Conservation (phyloP, 805 yeast species). For the Yamadazyma laniorum region DNA sequence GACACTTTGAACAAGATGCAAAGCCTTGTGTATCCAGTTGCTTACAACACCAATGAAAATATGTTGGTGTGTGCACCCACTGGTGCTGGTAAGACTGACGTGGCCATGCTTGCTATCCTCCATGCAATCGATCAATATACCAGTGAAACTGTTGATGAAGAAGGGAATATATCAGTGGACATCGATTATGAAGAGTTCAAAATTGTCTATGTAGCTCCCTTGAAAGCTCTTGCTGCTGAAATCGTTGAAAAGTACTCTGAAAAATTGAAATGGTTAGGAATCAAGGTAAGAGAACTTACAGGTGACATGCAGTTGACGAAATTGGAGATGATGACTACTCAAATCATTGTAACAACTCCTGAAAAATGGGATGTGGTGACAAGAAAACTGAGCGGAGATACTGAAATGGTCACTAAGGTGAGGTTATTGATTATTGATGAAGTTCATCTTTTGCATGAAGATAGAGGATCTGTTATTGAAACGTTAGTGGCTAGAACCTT, state of each 20-base stretch:
- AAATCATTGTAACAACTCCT: constrained; percentile 87
- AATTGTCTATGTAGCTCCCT: constrained; percentile 87
- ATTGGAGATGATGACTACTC: constrained; percentile 74
- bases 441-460: constrained; percentile 95
- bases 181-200: constrained; percentile 84
- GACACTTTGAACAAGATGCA: constrained; percentile 81
- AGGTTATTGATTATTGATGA: constrained; percentile 89
- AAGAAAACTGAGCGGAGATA: constrained; percentile 86
- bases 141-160: constrained; percentile 46
- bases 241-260: constrained; percentile 85
- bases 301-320: constrained; percentile 84
- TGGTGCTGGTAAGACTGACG: constrained; percentile 97
- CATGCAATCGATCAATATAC: constrained; percentile 76
- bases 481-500: constrained; percentile 92
- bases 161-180: constrained; percentile 50
- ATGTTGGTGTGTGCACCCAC: constrained; percentile 97
- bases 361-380: constrained; percentile 99
- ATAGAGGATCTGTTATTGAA: constrained; percentile 96
- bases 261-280: constrained; percentile 79
- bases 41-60: constrained; percentile 89
- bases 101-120: constrained; percentile 76
- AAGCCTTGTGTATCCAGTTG: constrained; percentile 86
- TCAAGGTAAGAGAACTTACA: constrained; percentile 83
- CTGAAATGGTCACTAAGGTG: constrained; percentile 79
- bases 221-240: constrained; percentile 95